Evolutionary conservation across 2,329 filamentous ascomycete genomes (phyloP), one percentile per base, ranked within the genome.

Genomic region (Raffaelea albimanens): DNA sequence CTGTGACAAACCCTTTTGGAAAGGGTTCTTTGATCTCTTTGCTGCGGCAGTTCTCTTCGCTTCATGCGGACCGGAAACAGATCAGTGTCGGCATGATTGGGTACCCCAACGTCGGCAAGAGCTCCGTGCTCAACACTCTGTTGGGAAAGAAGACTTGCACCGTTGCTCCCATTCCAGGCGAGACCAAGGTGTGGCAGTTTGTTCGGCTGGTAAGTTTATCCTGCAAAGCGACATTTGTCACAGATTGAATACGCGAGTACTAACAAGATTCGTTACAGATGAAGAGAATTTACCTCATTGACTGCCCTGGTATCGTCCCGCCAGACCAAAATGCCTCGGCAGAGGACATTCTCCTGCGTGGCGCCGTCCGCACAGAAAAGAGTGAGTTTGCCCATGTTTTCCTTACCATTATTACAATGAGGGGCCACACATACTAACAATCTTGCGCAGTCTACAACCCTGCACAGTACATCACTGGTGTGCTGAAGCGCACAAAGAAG

Each of bases 71-170:
- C 44, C 49, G 54, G 22, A 97, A 97, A 64, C 93, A 98, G 63
- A 90, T 98, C 86, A 3, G 54, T 0, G 86, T 91, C 22, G 87
- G 87, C 31, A 79, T 89, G 50, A 85, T 89, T 55, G 67, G 67
- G 5, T 93, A 93, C 55, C 93, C 93, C 3, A 98, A 97, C 58
- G 90, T 87, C 1, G 93, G 93, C 58, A 98, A 98, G 66, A 95
- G 87, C 3, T 93, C 87, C 40, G 93, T 98, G 56, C 97, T 98
- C 69, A 98, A 98, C 68, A 95, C 91, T 0, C 71, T 98, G 3
- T 79, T 56, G 50, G 91, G 89, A 64, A 97, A 96, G 72, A 90
- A 93, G 63, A 90, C 96, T 38, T 90, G 90, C 69, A 93, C 76
- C 16, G 88, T 95, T 3, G 93, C 93, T 7, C 93, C 91, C 5